A percentile compares a stretch with the other conserved stretches of the same genome.
phyloP scores from a whole-genome alignment of 176 grass and related monocot genomes.

The Ampelocalamus luodianensis region DNA sequence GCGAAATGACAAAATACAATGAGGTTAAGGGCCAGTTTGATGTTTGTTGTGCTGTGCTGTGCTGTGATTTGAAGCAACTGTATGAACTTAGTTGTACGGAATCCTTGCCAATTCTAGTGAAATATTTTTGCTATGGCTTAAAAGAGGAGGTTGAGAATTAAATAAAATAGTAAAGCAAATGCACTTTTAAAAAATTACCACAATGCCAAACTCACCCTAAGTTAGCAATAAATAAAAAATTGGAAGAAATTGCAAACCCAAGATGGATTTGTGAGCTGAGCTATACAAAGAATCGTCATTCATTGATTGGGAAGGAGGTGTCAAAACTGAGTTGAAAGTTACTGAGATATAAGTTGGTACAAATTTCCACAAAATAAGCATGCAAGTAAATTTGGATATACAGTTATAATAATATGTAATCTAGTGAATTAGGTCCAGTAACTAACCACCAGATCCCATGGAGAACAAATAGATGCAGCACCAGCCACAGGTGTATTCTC shows the following conservation, averaged over 20 bases:
- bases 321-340: conserved; percentile 35
- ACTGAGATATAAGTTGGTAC: conserved; percentile 27
- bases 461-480: conserved; percentile 88
- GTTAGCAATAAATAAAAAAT: conserved; percentile 27
- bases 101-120: neutral
- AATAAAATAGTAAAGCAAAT: conserved; percentile 24
- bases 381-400: conserved; percentile 14
- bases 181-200: neutral
- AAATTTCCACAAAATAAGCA: conserved; percentile 17
- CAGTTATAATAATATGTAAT: conserved; percentile 15
- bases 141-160: neutral
- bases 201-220: neutral
- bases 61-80: conserved; percentile 10
- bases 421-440: conserved; percentile 37
- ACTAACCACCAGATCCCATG: conserved; percentile 97
- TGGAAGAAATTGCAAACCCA: neutral
- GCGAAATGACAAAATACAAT: conserved; percentile 40
- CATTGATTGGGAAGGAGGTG: neutral
- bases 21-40: conserved; percentile 27
- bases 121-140: neutral
- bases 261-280: conserved; percentile 30
- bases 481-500: conserved; percentile 86
- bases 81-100: conserved; percentile 17
- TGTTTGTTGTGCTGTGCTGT: conserved; percentile 5
- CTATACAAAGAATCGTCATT: neutral